phyloP scores from a whole-genome alignment of 176 grass and related monocot genomes.

The Ananas comosus region DNA sequence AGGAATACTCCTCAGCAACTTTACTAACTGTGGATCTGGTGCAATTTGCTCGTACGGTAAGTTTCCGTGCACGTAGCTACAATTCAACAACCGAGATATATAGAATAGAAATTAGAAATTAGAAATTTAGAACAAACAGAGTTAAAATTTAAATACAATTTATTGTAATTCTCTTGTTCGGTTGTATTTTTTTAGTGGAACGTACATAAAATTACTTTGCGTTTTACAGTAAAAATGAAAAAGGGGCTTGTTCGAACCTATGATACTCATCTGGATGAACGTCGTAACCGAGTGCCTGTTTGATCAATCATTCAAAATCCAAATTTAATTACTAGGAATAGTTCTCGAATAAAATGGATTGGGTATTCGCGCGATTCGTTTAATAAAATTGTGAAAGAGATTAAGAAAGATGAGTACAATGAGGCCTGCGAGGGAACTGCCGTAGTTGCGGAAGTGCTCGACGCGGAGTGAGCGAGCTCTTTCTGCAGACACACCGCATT shows the following conservation, averaged over 20 bases:
- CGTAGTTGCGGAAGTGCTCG: conserved; percentile 75
- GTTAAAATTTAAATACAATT: neutral
- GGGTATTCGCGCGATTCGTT: neutral
- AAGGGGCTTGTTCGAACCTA: conserved; percentile 37
- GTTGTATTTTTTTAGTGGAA: neutral
- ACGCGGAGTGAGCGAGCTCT: conserved; percentile 48
- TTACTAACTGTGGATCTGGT: conserved; percentile 45
- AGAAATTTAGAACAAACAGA: too few relatives aligned
- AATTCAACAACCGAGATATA: neutral
- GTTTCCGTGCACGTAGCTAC: conserved; percentile 82
- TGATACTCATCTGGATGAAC: conserved; percentile 95
- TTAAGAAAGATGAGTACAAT: conserved; percentile 31
- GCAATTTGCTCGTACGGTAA: conserved; percentile 65
- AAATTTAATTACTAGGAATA: neutral
- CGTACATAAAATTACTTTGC: too few relatives aligned
- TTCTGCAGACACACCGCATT: conserved; percentile 44
- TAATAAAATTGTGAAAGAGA: neutral
- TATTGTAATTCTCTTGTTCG: too few relatives aligned
- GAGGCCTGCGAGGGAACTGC: conserved; percentile 86
- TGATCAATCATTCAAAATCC: neutral
- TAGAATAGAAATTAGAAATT: too few relatives aligned
- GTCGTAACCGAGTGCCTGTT: conserved; percentile 67
- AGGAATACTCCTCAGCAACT: conserved; percentile 53
- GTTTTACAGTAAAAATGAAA: too few relatives aligned
- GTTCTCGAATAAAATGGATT: neutral